Base-by-base conservation (phyloP, 345 rosid species). In the Eucalyptus polybractea region DNA sequence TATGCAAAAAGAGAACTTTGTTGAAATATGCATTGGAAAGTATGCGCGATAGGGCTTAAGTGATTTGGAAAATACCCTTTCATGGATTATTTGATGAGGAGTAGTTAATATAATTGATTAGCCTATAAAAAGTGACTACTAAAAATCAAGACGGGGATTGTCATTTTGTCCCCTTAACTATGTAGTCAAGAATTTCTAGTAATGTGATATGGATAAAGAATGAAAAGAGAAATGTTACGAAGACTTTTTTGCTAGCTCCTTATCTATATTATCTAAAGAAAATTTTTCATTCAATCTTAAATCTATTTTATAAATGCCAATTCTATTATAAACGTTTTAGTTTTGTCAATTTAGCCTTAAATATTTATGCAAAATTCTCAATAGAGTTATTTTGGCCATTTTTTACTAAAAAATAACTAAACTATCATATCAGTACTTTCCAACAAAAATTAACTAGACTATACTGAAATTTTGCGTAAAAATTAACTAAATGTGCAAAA, bases 371-470 rank as follows among this genome's bases (percentile, higher is more conserved):
- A 1, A 21, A 76, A 21, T 22, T 76, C 8, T 56, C 47, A 76
- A 22, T 76, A 21, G 27, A 76, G 15, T 76, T 25, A 3, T 76
- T 4, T 22, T 19, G 1, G 5, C 29, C 25, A 53, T 53, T 53
- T 21, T 53, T 53, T 0, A 53, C 5, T 0, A 0, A 2, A 53
- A 53, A 53, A 40, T 40, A 25, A 10, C 7, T 76, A 2, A 12
- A 7, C 1, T 21, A 6, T 13, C 1, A 37, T 3, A 7, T 40
- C 6, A 10, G 2, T 12, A 22, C 24, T 76, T 76, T 21, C 13
- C 2, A 1, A 12, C 8, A 4, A 76, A 76, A 1, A 40, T 40
- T 76, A 76, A 76, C 5, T 3, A 76, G 47, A 21, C 15, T 40
- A 40, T 1, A 40, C 4, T 40, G 5, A 21, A 22, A 11, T 76